Conservation (phyloP, 768 basidiomycete genomes). For the Rhodocollybia butyracea region DNA sequence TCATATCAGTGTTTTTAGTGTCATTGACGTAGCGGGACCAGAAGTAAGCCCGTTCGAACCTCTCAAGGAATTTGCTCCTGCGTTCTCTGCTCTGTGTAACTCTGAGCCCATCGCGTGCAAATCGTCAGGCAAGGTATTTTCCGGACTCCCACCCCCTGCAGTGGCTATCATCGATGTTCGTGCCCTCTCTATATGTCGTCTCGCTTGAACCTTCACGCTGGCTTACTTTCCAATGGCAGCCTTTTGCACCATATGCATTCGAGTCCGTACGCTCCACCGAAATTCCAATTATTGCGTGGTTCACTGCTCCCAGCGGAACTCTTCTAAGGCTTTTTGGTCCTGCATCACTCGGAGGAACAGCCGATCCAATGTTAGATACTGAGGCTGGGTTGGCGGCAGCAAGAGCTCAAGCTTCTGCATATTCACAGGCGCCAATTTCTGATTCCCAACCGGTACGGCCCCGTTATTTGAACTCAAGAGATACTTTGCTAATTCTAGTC, state of each 20-base stretch:
- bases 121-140: not conserved
- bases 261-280: not conserved
- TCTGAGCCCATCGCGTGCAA: not conserved
- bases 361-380: not conserved
- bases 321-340: not conserved
- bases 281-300: slow-evolving; percentile 1
- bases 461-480: too few relatives aligned
- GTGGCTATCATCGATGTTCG: slow-evolving; percentile 3
- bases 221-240: not conserved
- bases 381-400: not conserved
- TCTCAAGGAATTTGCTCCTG: not conserved
- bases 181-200: not conserved
- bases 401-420: not conserved
- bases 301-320: not conserved
- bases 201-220: not conserved
- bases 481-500: not conserved
- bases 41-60: not conserved
- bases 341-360: not conserved
- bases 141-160: not conserved
- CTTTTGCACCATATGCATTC: not conserved
- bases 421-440: not conserved
- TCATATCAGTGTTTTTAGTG: not conserved
- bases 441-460: too few relatives aligned
- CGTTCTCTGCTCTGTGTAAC: not conserved
- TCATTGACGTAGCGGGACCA: slow-evolving; percentile 1